Base-by-base conservation (phyloP, 2,329 filamentous ascomycete species). In the Bipolaris cookei region DNA sequence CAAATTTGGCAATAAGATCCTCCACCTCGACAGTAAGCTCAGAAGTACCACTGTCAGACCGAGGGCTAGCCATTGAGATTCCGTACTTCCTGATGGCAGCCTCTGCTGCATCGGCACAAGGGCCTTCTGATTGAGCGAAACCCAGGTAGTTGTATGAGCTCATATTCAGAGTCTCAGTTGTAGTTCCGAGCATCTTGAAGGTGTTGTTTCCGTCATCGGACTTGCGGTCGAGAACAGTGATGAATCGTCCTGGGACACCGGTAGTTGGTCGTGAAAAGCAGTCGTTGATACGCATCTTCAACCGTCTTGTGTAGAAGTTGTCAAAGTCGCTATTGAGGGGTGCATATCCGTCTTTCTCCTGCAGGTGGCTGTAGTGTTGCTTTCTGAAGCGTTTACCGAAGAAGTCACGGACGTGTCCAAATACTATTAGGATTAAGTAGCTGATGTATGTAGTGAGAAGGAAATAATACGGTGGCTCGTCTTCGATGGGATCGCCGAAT, bases 131-230 rank as follows among this genome's bases (percentile, higher is more conserved):
- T 77, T 99, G 95, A 49, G 95, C 95, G 71, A 99, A 99, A 41
- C 95, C 95, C 21, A 99, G 90, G 75, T 99, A 99, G 79, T 99
- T 99, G 84, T 99, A 99, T 1, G 95, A 99, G 81, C 94, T 97
- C 89, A 99, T 90, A 80, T 99, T 99, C 69, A 99, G 82, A 0
- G 95, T 98, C 78, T 99, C 92, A 1, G 94, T 98, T 57, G 87
- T 89, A 45, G 92, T 96, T 56, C 95, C 95, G 1, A 91, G 93
- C 77, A 92, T 88, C 74, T 90, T 86, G 82, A 97, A 99, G 56
- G 90, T 89, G 71, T 89, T 85, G 80, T 99, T 99, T 82, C 91
- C 92, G 74, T 99, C 92, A 73, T 94, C 86, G 2, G 93, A 96
- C 68, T 87, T 89, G 72, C 95, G 91, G 77, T 98, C 94, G 66